Base-by-base conservation (phyloP, 1,139 yeast genomes). In the Zhuliangozyma blackwelliae region DNA sequence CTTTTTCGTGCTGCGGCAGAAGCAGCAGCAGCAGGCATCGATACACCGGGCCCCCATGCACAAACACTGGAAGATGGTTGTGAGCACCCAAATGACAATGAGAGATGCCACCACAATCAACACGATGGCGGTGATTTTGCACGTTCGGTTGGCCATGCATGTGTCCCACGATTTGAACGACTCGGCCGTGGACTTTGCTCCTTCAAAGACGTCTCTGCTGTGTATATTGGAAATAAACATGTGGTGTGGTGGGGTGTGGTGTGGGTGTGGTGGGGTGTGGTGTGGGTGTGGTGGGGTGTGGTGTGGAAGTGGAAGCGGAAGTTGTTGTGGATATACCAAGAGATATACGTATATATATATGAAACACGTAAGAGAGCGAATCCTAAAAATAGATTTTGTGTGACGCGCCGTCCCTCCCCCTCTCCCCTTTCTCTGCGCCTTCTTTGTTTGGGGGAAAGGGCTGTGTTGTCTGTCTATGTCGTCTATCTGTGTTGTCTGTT, bases 91-190 rank as follows among this genome's bases (percentile, higher is more conserved):
- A 6, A 74, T 45, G 2, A 54, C 51, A 10, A 75, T 38, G 32
- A 75, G 54, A 7, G 55, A 65, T 0, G 79, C 92, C 10, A 86
- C 50, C 0, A 70, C 77, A 2, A 85, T 82, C 5, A 84, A 80
- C n/a, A 84, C 83, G 34, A 86, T 85, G 8, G 86, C 90, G 13
- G 82, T 75, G 44, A 84, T 75, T 54, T 85, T 85, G 60, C 96
- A 86, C 28, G 80, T 69, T 28, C 63, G 77, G 56, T 84, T 82
- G 50, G 73, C 80, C 94, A 84, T 84, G 61, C 96, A 86, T 3
- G 85, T 75, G 52, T 82, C 77, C 94, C 95, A 86, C 32, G 61
- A 52, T 49, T 66, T 75, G 64, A 83, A 82, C 2, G 87, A 66
- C 16, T 72, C 52, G 7, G 79, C 82, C 0, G 84, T 77, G 21